Base-by-base conservation (phyloP, 2,329 filamentous ascomycete genomes). In the Tolypocladium cylindrosporum region DNA sequence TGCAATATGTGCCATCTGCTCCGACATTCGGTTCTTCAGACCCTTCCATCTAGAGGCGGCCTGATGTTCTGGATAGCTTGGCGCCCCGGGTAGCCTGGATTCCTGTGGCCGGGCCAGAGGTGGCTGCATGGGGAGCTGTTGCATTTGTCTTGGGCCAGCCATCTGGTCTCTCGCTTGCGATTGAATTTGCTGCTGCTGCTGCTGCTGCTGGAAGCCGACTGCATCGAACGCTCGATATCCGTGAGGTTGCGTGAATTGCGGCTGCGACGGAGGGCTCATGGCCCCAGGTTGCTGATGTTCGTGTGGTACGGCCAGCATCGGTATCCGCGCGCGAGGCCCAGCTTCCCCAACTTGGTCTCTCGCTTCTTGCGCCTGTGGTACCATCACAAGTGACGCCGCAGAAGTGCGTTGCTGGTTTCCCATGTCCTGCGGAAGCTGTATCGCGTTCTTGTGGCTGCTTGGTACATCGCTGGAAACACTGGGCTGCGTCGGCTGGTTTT, bases 1-100 rank as follows among this genome's bases (percentile, higher is more conserved):
- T 19, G 56, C 41, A 8, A 58, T 52, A 11, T 63, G 62, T 2
- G 61, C 57, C 55, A 65, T 61, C 54, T 74, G 72, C 24, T 59
- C 68, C 3, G 67, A 69, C 63, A 74, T 61, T 40, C 70, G 66
- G 39, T 66, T 71, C 57, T 58, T 69, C 21, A 73, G 52, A 2
- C 66, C 70, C 58, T 70, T 73, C 71, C 70, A 72, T 50, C 67
- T 68, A 4, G 67, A 70, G 6, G 64, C 54, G 19, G 59, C 34
- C 16, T n/a, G 31, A 2, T 40, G 14, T 36, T 59, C 48, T 21
- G 19, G 57, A 10, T 57, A 52, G 39, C 45, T 39, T 41, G 45
- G 34, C 8, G 40, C 34, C 19, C 13, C 9, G 21, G 16, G 16
- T 2, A 24, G 45, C 1, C 51, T 24, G 6, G 24, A 13, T 11